These are phyloP conservation scores for Digitaria exilis DNA, from an alignment of 202 grass and related monocot species.

Conservation along the genomic window DNA sequence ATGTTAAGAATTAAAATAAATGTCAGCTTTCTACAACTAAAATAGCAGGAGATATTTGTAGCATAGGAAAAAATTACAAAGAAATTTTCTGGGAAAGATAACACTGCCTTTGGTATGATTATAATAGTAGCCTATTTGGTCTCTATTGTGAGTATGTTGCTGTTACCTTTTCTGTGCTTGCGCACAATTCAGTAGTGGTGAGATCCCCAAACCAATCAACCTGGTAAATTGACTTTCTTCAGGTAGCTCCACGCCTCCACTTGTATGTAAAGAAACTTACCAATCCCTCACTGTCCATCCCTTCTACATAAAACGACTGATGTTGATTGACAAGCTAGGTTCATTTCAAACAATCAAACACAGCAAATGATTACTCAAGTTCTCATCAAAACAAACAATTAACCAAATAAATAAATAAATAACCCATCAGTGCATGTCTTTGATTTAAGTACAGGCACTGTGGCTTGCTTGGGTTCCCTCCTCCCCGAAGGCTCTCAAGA, in stretches of 20 bases:
- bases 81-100: background rate
- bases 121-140: background rate
- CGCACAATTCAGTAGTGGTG: background rate
- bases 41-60: background rate
- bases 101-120: background rate
- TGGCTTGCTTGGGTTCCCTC: constrained; percentile 39
- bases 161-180: background rate
- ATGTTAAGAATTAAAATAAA: background rate
- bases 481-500: constrained; percentile 33
- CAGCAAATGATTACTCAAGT: background rate
- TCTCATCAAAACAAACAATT: background rate
- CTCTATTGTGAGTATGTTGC: background rate
- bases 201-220: background rate
- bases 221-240: background rate
- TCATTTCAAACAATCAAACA: background rate
- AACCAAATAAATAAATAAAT: background rate
- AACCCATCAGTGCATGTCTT: background rate
- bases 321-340: background rate
- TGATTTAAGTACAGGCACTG: background rate
- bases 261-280: background rate
- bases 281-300: background rate
- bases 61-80: background rate
- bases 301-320: background rate
- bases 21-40: background rate
- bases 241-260: background rate